These are phyloP conservation scores for Cyclotella distinguenda DNA, from an alignment of 108 stramenopile genomes.

Conservation along the genomic window DNA sequence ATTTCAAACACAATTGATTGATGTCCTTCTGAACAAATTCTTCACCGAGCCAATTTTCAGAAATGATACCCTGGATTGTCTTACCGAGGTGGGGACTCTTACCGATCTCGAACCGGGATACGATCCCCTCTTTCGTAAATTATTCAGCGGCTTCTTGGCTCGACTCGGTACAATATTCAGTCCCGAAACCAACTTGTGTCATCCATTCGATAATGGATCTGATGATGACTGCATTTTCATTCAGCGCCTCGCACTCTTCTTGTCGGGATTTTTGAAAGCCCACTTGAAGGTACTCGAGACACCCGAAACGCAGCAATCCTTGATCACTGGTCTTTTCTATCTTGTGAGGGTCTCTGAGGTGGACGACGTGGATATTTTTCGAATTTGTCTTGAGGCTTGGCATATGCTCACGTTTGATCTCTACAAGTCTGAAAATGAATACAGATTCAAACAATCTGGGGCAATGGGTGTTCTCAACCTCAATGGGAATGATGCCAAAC, in stretches of 20 bases:
- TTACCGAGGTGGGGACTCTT: slow-evolving; percentile 96
- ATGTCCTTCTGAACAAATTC: slow-evolving; percentile 90
- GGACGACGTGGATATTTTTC: slow-evolving; percentile 96
- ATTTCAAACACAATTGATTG: slow-evolving; percentile 94
- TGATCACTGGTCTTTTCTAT: slow-evolving; percentile 92
- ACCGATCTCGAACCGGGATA: slow-evolving; percentile 89
- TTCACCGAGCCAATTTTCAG: slow-evolving; percentile 90
- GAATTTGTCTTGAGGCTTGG: slow-evolving; percentile 98
- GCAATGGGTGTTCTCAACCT: slow-evolving; percentile 25
- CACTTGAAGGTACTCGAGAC: slow-evolving; percentile 89
- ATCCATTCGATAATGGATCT: slow-evolving; percentile 84
- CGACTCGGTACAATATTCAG: slow-evolving; percentile 78
- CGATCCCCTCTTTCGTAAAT: slow-evolving; percentile 82
- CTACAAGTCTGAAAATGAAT: slow-evolving; percentile 83
- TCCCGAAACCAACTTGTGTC: slow-evolving; percentile 82
- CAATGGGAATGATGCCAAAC: slow-evolving; percentile 50
- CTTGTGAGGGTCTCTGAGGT: slow-evolving; percentile 94
- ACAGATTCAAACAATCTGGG: slow-evolving; percentile 26
- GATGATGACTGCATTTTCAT: slow-evolving; percentile 94
- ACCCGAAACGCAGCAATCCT: slow-evolving; percentile 77
- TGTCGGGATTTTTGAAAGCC: slow-evolving; percentile 88
- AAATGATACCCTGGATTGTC: slow-evolving; percentile 93
- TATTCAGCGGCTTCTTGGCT: slow-evolving; percentile 81
- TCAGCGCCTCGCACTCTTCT: slow-evolving; percentile 93
- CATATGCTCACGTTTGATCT: slow-evolving; percentile 95